Evolutionary conservation across 768 basidiomycete species (phyloP), one percentile per base, ranked within the genome.

Genomic region (Auricularia auricula-judae): DNA sequence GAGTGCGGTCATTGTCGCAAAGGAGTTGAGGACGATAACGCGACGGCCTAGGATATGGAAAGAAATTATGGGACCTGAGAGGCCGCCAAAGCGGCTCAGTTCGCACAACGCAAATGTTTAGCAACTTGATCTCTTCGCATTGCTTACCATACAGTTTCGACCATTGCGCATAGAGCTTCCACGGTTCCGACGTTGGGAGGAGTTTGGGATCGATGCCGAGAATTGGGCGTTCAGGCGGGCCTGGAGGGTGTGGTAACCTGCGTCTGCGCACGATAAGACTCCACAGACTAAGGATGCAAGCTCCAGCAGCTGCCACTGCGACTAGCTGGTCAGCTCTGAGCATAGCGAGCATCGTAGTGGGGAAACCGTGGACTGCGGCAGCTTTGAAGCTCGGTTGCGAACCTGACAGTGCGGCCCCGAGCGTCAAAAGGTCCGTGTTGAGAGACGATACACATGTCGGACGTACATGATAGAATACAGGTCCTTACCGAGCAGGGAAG

Each of bases 121-220:
- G 21, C 33, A 36, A 54, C 36, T 29, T 29, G 2, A 29, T 29
- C 29, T 29, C 29, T 29, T 29, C 33, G 44, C 2, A 33, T 12
- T 2, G 56, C 66, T 62, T 53, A 70, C 73, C 73, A 62, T 72
- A 74, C 5, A 51, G 63, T 35, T 69, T 68, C 34, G 67, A 62
- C 72, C 71, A 73, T 42, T 68, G 65, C 12, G 65, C 65, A 53
- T 71, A 73, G 16, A 67, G 68, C 60, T 66, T 65, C 66, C 67
- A 70, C 12, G 61, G 62, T 34, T 23, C 36, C 3, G 61, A 44
- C 18, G 8, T 16, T 21, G 47, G 47, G 8, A 51, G 11, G 47
- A 51, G 47, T 18, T 10, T 51, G 14, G 47, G 47, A 21, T 51
- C 47, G 47, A 51, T 8, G 11, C 47, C 47, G 16, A 51, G 47